phyloP scores from a whole-genome alignment of 768 basidiomycete species.

The Chlorophyllum brunneum region DNA sequence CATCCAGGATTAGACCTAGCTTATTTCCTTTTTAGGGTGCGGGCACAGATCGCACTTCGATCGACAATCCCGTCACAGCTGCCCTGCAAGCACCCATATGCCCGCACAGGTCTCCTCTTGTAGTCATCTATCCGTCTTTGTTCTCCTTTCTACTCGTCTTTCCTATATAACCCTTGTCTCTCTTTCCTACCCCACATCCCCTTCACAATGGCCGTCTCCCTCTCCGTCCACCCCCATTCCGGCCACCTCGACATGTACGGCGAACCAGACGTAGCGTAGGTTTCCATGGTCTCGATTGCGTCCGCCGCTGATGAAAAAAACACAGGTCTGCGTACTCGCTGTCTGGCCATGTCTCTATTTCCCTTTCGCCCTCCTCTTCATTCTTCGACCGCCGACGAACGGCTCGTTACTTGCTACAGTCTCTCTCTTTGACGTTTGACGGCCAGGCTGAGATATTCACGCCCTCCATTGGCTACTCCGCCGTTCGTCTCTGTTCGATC shows the following conservation, averaged over 20 bases:
- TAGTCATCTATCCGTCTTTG: constrained; percentile 21
- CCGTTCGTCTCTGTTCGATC: constrained; percentile 63
- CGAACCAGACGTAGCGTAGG: constrained; percentile 61
- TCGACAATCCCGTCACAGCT: not conserved
- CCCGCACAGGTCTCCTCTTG: not conserved
- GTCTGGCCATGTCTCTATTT: constrained; percentile 73
- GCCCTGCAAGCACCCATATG: not conserved
- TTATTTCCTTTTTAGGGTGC: not conserved
- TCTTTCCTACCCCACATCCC: constrained; percentile 14
- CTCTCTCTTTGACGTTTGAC: constrained; percentile 75
- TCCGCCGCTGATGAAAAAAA: constrained; percentile 4
- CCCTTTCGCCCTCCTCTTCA: constrained; percentile 53
- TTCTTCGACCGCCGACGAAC: constrained; percentile 53
- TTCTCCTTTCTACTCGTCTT: constrained; percentile 10
- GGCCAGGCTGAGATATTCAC: constrained; percentile 79
- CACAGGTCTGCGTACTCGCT: constrained; percentile 82
- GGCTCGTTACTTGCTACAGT: constrained; percentile 56
- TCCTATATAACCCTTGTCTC: constrained; percentile 12
- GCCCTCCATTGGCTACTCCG: constrained; percentile 60
- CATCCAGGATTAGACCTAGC: constrained; percentile 1
- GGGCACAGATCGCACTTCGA: not conserved
- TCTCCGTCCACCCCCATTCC: constrained; percentile 60
- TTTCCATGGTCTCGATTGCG: not conserved
- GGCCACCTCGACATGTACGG: constrained; percentile 67
- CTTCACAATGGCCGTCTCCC: constrained; percentile 57